Conservation (phyloP, 2,329 filamentous ascomycete species). For the Hirsutella minnesotensis region DNA sequence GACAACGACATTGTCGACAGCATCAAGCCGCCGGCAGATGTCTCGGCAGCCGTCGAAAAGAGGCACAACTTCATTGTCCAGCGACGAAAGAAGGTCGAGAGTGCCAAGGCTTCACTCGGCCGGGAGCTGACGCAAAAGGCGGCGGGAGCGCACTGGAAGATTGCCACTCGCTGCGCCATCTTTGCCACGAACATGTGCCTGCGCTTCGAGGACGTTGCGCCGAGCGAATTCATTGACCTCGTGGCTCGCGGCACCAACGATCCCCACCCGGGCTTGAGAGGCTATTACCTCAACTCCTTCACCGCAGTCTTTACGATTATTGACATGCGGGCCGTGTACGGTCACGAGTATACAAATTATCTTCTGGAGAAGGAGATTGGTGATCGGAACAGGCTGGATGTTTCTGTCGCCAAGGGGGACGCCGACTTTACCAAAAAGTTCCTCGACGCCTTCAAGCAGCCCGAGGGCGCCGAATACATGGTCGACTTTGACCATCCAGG, state of each 20-base stretch:
- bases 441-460: conserved; percentile 63
- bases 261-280: conserved; percentile 74
- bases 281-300: conserved; percentile 71
- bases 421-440: conserved; percentile 69
- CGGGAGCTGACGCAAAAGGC: conserved; percentile 70
- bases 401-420: conserved; percentile 64
- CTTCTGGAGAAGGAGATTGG: conserved; percentile 63
- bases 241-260: conserved; percentile 77
- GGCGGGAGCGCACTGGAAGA: conserved; percentile 86
- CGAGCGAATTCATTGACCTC: conserved; percentile 70
- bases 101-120: conserved; percentile 69
- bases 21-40: conserved; percentile 59
- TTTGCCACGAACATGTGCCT: conserved; percentile 86
- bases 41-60: conserved; percentile 42
- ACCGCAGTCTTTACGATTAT: conserved; percentile 69
- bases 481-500: conserved; percentile 87
- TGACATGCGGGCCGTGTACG: conserved; percentile 74
- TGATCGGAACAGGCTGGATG: conserved; percentile 62
- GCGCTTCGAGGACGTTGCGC: conserved; percentile 81
- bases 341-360: conserved; percentile 79
- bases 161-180: conserved; percentile 77
- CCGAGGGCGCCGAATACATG: conserved; percentile 62
- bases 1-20: conserved; percentile 58
- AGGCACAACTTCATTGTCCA: conserved; percentile 62
- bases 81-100: conserved; percentile 67